Percentiles rank a stretch among this genome's conserved stretches.
These are phyloP conservation scores for Podila clonocystis DNA, from an alignment of 192 early-diverging fungal genomes.

Conservation along the genomic window DNA sequence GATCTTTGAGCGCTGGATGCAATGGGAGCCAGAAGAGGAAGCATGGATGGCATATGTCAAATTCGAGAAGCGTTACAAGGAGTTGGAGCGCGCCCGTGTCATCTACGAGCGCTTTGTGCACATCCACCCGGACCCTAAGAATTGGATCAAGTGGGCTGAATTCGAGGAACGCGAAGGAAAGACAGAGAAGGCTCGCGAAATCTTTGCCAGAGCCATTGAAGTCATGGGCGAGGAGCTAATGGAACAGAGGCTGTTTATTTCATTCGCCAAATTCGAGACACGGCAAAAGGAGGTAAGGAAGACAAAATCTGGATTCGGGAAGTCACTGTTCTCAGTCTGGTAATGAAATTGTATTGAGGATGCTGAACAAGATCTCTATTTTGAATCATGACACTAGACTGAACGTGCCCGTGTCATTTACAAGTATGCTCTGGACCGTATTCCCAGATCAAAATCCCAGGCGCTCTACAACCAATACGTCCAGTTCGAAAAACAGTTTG, in stretches of 20 bases:
- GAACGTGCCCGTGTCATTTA: slow-evolving; percentile 97
- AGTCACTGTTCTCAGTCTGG: neutral
- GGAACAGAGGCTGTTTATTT: slow-evolving; percentile 93
- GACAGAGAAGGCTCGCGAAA: slow-evolving; percentile 80
- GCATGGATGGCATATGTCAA: slow-evolving; percentile 97
- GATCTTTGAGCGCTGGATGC: slow-evolving; percentile 99
- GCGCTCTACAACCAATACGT: slow-evolving; percentile 94
- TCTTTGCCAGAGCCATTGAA: slow-evolving; percentile 90
- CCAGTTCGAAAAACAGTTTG: slow-evolving; percentile 97
- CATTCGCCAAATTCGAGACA: slow-evolving; percentile 97
- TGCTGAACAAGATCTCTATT: neutral
- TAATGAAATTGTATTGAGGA: neutral
- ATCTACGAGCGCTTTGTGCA: slow-evolving; percentile 90
- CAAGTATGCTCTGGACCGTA: slow-evolving; percentile 91
- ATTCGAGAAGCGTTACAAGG: slow-evolving; percentile 90
- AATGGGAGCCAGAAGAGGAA: slow-evolving; percentile 93
- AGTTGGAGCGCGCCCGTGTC: slow-evolving; percentile 80
- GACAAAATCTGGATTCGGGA: too few relatives aligned
- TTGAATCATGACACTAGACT: slow-evolving; percentile 42
- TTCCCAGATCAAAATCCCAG: slow-evolving; percentile 84
- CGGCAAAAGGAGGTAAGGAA: slow-evolving; percentile 79
- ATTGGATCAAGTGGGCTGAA: slow-evolving; percentile 97
- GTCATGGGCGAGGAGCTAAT: slow-evolving; percentile 88
- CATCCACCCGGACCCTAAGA: slow-evolving; percentile 89
- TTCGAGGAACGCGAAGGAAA: slow-evolving; percentile 91